These are phyloP conservation scores for Pichia manshurica DNA, from an alignment of 805 yeast genomes.

Conservation along the genomic window DNA sequence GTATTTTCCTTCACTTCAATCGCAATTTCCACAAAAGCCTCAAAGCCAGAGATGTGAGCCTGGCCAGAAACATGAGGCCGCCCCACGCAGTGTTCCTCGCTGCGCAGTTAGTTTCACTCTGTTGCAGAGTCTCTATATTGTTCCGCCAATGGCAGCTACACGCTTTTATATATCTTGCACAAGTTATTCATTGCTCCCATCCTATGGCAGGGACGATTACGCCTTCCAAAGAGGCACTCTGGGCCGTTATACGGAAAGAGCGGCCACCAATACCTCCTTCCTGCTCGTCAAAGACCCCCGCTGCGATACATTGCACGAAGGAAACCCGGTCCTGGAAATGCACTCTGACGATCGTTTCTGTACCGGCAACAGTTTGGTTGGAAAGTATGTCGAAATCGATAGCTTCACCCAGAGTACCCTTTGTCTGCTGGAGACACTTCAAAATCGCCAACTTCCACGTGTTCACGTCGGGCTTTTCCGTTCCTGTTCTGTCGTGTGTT, in stretches of 20 bases:
- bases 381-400: constrained; percentile 24
- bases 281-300: constrained; percentile 10
- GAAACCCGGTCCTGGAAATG: constrained; percentile 19
- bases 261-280: constrained; percentile 14
- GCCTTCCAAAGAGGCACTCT: constrained; percentile 9
- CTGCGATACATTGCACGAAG: constrained; percentile 18
- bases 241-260: not conserved
- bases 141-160: no score
- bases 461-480: constrained; percentile 13
- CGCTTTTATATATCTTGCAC: no score
- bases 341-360: constrained; percentile 20
- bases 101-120: no score
- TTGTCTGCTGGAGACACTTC: constrained; percentile 19
- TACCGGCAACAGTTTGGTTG: not conserved
- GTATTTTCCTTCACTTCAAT: no score
- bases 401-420: constrained; percentile 27
- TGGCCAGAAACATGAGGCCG: no score
- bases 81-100: no score
- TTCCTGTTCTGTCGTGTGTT: not conserved
- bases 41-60: no score
- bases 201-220: not conserved
- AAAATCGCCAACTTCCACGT: constrained; percentile 26
- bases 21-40: no score
- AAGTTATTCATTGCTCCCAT: no score
- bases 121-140: no score